Conservation (phyloP, 768 basidiomycete genomes). For the Agaricus blazei region DNA sequence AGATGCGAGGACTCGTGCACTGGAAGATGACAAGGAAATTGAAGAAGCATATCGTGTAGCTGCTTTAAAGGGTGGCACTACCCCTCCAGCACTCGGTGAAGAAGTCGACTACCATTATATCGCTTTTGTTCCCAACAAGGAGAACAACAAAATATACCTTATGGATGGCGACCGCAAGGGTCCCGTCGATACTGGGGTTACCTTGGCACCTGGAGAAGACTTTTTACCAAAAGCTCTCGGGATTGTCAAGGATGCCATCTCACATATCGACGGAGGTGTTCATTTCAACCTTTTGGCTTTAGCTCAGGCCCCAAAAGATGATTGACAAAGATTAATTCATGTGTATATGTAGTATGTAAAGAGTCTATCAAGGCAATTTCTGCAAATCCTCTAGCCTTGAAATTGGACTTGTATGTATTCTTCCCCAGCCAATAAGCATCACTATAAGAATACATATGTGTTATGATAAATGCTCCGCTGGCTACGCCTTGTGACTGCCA, state of each 20-base stretch:
- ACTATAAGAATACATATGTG: not conserved
- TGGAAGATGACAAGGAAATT: constrained; percentile 23
- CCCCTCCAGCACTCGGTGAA: constrained; percentile 24
- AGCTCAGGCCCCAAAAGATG: constrained; percentile 1
- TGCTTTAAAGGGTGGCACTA: constrained; percentile 24
- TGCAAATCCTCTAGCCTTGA: too few relatives aligned
- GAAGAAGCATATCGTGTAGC: constrained; percentile 24
- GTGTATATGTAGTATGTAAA: not conserved
- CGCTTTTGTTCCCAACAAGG: constrained; percentile 25
- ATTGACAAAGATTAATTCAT: not conserved
- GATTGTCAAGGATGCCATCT: constrained; percentile 19
- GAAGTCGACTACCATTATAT: constrained; percentile 28
- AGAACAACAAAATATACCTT: constrained; percentile 25
- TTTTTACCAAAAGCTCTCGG: constrained; percentile 17
- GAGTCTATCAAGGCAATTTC: too few relatives aligned
- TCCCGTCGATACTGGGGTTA: constrained; percentile 21
- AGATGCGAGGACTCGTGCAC: constrained; percentile 22
- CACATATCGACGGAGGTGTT: constrained; percentile 18
- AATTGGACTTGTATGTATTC: too few relatives aligned
- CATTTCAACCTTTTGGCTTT: constrained; percentile 24
- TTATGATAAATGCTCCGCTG: too few relatives aligned
- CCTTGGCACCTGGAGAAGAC: constrained; percentile 19
- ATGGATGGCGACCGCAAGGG: constrained; percentile 29
- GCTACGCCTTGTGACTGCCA: not conserved
- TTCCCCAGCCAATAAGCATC: not conserved